Evolutionary conservation across 139 green algal species (phyloP), one percentile per base, ranked within the genome.

Genomic region (Marvania coccoides): DNA sequence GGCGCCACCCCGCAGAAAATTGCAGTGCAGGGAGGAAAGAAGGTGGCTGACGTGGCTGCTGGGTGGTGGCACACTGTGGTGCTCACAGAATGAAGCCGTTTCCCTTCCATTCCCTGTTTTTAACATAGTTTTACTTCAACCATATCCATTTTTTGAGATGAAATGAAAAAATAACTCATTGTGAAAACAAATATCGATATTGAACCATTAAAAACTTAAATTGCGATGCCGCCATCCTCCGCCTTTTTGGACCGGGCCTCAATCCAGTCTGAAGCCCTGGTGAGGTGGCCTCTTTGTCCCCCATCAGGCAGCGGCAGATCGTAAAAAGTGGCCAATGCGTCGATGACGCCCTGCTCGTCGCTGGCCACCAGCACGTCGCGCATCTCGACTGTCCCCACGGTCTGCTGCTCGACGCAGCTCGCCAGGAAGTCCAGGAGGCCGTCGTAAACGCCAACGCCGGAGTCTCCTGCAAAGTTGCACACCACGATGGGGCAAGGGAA

Each of bases 381-480:
- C 30, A 86, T 62, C 66, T 86, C 80, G 24, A 61, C 31, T 10
- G 63, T 56, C 0, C 61, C 70, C 26, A 86, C 47, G 12, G 75
- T 81, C 4, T 67, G 65, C 47, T 79, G 73, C 13, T 38, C 37
- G 24, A 78, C 70, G 48, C 68, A 81, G 6, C 67, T 63, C 46
- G 64, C 53, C 5, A 87, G 70, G 60, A 88, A 81, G 23, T 56
- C 14, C 33, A 83, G 55, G 19, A 82, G 68, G 45, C 74, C 71
- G 40, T 78, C 61, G 45, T 85, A 89, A 56, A 86, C 84, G 23
- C 78, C 83, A n/a, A n/a, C n/a, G 54, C 82, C 78, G 54, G 81
- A 85, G 62, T 85, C 5, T 56, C 14, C 47, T 12, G 3, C 34
- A 28, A 15, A 62, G 53, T 14, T 7, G 15, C 40, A 33, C 24